phyloP scores from a whole-genome alignment of 495 filamentous ascomycete genomes.

The Hypoxylon fuscum region DNA sequence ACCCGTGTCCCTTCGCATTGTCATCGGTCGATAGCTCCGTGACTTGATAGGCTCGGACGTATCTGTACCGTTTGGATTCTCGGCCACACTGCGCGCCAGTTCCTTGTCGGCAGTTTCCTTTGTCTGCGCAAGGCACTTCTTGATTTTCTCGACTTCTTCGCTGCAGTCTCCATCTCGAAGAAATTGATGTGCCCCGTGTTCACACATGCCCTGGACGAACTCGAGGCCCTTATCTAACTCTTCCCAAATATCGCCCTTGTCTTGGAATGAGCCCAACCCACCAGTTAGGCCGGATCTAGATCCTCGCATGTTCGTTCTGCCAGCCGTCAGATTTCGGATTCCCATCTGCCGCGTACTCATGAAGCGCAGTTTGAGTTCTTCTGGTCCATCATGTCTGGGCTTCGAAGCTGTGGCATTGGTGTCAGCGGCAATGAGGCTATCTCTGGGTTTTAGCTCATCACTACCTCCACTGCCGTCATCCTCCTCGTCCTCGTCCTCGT shows the following conservation, averaged over 20 bases:
- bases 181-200: conserved; percentile 86
- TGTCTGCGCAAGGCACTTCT: conserved; percentile 65
- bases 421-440: conserved; percentile 24
- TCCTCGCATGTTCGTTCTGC: conserved; percentile 26
- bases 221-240: conserved; percentile 79
- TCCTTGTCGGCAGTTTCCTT: conserved; percentile 66
- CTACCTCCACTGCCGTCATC: conserved; percentile 1
- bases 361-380: conserved; percentile 43
- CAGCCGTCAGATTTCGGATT: conserved; percentile 7
- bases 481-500: conserved; percentile 51
- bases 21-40: conserved; percentile 45
- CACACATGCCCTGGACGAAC: conserved; percentile 79
- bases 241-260: conserved; percentile 68
- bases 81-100: conserved; percentile 60
- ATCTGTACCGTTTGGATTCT: conserved; percentile 43
- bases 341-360: conserved; percentile 46
- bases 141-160: conserved; percentile 74
- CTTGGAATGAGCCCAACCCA: conserved; percentile 42
- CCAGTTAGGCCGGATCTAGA: conserved; percentile 35
- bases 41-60: conserved; percentile 36
- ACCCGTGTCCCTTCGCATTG: conserved; percentile 43
- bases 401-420: conserved; percentile 5
- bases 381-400: conserved; percentile 16
- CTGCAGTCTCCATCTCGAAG: conserved; percentile 83
- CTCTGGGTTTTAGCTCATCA: conserved; percentile 40